phyloP scores from a whole-genome alignment of 208 protist genomes.

The Crithidia fasciculata region DNA sequence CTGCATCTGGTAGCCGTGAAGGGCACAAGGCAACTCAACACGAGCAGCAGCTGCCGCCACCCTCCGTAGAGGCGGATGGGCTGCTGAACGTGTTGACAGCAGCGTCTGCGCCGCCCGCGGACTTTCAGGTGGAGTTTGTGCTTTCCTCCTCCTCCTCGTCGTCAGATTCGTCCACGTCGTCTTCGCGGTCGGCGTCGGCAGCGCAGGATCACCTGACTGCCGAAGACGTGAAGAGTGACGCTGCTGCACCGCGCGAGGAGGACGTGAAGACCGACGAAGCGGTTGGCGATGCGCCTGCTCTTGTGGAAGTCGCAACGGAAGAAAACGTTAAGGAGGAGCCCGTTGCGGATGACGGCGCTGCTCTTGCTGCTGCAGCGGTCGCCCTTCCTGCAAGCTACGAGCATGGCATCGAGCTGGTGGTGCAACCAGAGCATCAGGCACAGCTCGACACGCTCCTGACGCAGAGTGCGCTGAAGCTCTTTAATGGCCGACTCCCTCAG shows the following conservation, averaged over 20 bases:
- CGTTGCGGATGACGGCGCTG: background rate
- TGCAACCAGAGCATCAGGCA: background rate
- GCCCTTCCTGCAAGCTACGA: background rate
- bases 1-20: background rate
- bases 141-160: slow-evolving; percentile 13
- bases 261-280: too few species aligned
- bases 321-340: background rate
- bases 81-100: slow-evolving; percentile 10
- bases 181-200: background rate
- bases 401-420: slow-evolving; percentile 17
- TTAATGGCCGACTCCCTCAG: slow-evolving; percentile 15
- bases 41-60: background rate
- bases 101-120: slow-evolving; percentile 11
- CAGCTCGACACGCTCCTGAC: slow-evolving; percentile 8
- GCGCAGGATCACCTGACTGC: too few species aligned
- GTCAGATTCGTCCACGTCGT: slow-evolving; percentile 1
- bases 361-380: background rate
- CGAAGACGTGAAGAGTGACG: background rate
- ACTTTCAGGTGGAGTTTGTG: slow-evolving; percentile 32
- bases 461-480: slow-evolving; percentile 17
- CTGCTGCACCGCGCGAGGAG: background rate
- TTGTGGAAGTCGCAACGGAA: too few species aligned
- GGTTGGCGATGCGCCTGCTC: too few species aligned
- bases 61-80: background rate
- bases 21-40: background rate